Conservation (phyloP, 129 eudicot species). For the Chrysanthemum makinoi region DNA sequence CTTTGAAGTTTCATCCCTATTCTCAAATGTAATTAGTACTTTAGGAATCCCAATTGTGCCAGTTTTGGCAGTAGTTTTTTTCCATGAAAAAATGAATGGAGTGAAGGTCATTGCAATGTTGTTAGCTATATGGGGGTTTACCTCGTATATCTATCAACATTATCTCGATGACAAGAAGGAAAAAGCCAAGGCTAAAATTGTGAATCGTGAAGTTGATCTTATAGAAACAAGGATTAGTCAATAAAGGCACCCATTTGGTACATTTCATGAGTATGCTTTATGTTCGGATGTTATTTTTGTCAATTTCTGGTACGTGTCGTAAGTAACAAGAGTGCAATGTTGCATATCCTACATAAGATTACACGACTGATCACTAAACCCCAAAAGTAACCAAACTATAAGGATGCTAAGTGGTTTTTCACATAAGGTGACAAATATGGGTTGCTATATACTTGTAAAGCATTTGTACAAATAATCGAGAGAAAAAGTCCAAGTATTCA, state of each 20-base stretch:
- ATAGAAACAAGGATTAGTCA: constrained; percentile 8
- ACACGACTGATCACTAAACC: background rate
- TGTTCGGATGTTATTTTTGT: background rate
- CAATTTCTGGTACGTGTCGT: background rate
- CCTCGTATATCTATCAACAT: constrained; percentile 51
- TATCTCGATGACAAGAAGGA: constrained; percentile 42
- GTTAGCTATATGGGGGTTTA: constrained; percentile 60
- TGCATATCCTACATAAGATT: background rate
- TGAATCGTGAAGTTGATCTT: constrained; percentile 20
- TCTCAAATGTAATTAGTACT: constrained; percentile 55
- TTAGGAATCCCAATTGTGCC: constrained; percentile 52
- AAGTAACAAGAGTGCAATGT: background rate
- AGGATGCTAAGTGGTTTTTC: background rate
- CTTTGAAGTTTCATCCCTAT: constrained; percentile 53
- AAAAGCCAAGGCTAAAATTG: constrained; percentile 10
- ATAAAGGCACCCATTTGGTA: background rate
- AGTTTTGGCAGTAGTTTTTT: constrained; percentile 38
- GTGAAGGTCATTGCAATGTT: constrained; percentile 46
- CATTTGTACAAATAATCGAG: too few relatives aligned
- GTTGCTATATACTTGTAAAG: too few relatives aligned
- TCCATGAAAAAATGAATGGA: constrained; percentile 51
- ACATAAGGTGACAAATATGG: too few relatives aligned
- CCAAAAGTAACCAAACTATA: background rate
- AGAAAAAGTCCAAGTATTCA: too few relatives aligned
- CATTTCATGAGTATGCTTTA: background rate